These are phyloP conservation scores for Gigaspora rosea DNA, from an alignment of 192 early-diverging fungal species.

Conservation along the genomic window DNA sequence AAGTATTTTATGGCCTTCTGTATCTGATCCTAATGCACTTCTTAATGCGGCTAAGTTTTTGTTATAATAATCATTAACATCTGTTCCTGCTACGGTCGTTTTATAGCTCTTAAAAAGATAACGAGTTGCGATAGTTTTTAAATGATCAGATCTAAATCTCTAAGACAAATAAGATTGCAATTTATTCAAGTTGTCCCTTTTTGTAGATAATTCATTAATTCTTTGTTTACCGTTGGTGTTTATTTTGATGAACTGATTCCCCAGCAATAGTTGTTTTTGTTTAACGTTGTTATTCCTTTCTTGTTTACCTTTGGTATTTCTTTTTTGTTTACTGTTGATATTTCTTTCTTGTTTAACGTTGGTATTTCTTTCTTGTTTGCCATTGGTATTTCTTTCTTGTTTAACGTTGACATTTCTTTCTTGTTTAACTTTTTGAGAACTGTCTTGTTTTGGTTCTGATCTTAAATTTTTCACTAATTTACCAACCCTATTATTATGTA, in stretches of 20 bases:
- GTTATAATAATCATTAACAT: too few species aligned
- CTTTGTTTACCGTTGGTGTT: not conserved
- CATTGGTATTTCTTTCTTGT: not conserved
- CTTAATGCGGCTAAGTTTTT: too few species aligned
- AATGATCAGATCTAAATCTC: not conserved
- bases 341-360: not conserved
- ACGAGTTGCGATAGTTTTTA: not conserved
- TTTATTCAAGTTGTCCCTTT: not conserved
- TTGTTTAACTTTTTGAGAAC: not conserved
- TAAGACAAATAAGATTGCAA: not conserved
- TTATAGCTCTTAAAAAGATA: not conserved
- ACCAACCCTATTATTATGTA: not conserved
- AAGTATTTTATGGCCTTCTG: too few species aligned
- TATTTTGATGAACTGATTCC: not conserved
- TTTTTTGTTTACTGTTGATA: not conserved
- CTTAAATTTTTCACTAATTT: constrained; percentile 16
- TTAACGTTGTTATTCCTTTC: not conserved
- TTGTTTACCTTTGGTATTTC: not conserved
- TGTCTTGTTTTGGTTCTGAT: too few species aligned
- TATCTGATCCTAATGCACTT: too few species aligned
- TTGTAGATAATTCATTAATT: not conserved
- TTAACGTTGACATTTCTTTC: too few species aligned
- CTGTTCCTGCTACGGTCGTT: too few species aligned
- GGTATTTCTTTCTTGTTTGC: not conserved
- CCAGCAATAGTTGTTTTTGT: not conserved